Evolutionary conservation across 2,329 filamentous ascomycete species (phyloP).

Genomic region (Fusarium sp.): DNA sequence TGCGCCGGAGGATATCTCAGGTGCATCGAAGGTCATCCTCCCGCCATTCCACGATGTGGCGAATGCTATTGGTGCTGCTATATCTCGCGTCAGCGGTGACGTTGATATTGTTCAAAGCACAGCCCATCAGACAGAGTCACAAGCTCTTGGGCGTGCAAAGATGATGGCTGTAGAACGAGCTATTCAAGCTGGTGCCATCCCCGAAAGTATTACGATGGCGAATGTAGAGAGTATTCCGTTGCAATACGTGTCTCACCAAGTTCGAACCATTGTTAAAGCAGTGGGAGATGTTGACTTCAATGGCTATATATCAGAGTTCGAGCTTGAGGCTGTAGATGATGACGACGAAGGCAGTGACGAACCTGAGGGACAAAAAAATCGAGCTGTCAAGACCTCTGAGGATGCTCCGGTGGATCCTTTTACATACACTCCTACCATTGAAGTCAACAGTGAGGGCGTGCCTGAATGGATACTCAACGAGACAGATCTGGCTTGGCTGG

Average conservation of each 20-base stretch:
- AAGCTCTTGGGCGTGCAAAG: background rate
- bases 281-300: background rate
- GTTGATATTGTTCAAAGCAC: background rate
- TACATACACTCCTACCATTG: background rate
- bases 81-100: conserved; percentile 38
- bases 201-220: background rate
- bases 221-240: background rate
- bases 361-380: background rate
- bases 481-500: background rate
- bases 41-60: conserved; percentile 49
- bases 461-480: background rate
- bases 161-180: background rate
- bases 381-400: background rate
- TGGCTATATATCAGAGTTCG: background rate
- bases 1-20: conserved; percentile 46
- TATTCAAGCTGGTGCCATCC: background rate
- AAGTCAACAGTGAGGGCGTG: fast-evolving
- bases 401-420: fast-evolving
- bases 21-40: conserved; percentile 48
- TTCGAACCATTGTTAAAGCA: background rate
- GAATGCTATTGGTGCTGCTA: conserved; percentile 59
- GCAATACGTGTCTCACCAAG: background rate
- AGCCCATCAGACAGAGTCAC: background rate
- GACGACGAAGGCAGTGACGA: background rate
- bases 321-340: background rate